phyloP scores from a whole-genome alignment of 805 yeast species.

The Candida wancherniae region DNA sequence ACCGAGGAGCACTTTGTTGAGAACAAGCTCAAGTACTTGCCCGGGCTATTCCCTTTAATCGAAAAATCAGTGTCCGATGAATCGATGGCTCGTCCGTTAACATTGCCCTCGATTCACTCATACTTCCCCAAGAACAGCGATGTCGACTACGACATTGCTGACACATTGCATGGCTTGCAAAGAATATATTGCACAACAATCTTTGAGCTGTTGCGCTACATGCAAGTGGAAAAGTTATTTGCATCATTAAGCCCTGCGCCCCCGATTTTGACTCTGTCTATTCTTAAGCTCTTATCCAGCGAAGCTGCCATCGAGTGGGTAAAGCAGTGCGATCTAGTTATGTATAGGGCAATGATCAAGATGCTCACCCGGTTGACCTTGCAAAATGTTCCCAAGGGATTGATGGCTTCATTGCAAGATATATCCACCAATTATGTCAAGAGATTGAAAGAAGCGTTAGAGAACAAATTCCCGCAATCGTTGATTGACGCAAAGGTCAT shows the following conservation, averaged over 20 bases:
- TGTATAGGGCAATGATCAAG: constrained; percentile 51
- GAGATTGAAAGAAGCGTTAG: constrained; percentile 37
- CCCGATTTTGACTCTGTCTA: constrained; percentile 56
- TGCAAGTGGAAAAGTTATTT: constrained; percentile 61
- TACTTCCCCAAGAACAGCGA: constrained; percentile 45
- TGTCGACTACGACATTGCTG: constrained; percentile 45
- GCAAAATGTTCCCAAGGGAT: constrained; percentile 53
- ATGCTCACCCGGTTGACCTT: constrained; percentile 59
- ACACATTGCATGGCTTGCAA: constrained; percentile 58
- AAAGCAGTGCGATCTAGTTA: constrained; percentile 57
- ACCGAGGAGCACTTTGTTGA: constrained; percentile 15
- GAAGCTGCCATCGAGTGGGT: constrained; percentile 57
- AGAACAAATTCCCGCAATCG: constrained; percentile 42
- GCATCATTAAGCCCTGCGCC: constrained; percentile 49
- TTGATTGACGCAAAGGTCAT: constrained; percentile 49
- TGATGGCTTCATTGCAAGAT: constrained; percentile 50
- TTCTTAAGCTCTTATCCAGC: constrained; percentile 50
- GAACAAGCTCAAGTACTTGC: constrained; percentile 25
- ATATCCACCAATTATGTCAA: constrained; percentile 47
- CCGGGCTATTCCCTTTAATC: constrained; percentile 24
- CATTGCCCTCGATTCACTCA: constrained; percentile 37
- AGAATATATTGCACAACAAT: constrained; percentile 58
- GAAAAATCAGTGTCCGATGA: constrained; percentile 15
- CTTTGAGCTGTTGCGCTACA: constrained; percentile 60
- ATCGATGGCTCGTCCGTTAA: constrained; percentile 15